Base-by-base conservation (phyloP, 805 yeast species). In the Pichia gijzeniarum region DNA sequence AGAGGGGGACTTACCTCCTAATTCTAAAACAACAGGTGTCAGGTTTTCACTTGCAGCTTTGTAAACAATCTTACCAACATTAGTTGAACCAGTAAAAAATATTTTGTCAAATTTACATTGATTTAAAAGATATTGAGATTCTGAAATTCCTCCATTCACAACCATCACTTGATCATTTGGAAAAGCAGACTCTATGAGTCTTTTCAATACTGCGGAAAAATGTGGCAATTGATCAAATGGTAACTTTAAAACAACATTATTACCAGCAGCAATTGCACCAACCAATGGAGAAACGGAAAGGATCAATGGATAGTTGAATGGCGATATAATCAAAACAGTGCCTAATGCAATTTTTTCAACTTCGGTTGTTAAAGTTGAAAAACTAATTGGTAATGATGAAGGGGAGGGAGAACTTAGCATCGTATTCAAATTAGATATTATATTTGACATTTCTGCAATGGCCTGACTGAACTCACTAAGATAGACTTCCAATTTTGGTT, bases 1-100 rank as follows among this genome's bases (percentile, higher is more conserved):
- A 2, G 77, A 85, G 0, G 98, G 98, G 7, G 91, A 82, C 63
- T 91, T 91, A 5, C 98, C 98, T 44, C 98, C 97, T 38, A 90
- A 70, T 65, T 90, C 98, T 50, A 90, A 71, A 8, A 85, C 65
- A 10, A 75, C 74, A 1, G 97, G 97, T 1, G 95, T 87, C 53
- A 90, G 70, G 18, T 77, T 74, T 64, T 85, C 79, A n/a, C 91
- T 93, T 1, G 97, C 96, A 38, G 85, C 84, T 48, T 71, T 67
- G 21, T 91, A 82, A 30, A 91, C 78, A 43, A 86, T 77, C 31
- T 74, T 77, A 18, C 96, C 98, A 22, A 89, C 95, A 19, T 60
- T 60, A 19, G 76, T 73, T 34, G 85, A 80, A 16, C 98, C 98
- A 4, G 98, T 91, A 63, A 83, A 85, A 63, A 89, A 71, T 49